Percentiles rank a stretch among this genome's conserved stretches.
phyloP scores from a whole-genome alignment of 1,284 basidiomycete species.

The Lentinus polychrous region DNA sequence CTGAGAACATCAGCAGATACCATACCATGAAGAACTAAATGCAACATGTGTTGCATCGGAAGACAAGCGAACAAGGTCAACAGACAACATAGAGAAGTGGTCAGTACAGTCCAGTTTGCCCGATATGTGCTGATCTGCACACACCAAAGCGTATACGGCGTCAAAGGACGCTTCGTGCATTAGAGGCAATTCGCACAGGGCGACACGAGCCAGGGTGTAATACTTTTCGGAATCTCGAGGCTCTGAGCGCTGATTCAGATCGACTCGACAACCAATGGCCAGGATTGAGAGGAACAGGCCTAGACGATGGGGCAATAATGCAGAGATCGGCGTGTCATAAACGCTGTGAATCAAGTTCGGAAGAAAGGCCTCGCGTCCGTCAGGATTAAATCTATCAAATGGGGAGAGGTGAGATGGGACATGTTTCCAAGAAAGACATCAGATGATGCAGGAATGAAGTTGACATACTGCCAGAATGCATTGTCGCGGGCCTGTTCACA shows the following conservation, averaged over 20 bases:
- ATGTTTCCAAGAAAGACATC: constrained; percentile 8
- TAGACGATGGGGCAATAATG: constrained; percentile 53
- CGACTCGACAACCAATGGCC: constrained; percentile 54
- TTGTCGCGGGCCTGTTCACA: constrained; percentile 56
- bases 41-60: constrained; percentile 9
- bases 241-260: constrained; percentile 47
- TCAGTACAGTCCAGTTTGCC: too few relatives aligned
- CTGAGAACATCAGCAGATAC: constrained; percentile 63
- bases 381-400: constrained; percentile 49
- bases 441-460: constrained; percentile 7
- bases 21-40: constrained; percentile 63
- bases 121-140: constrained; percentile 38
- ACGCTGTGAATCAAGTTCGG: constrained; percentile 60
- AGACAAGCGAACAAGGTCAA: constrained; percentile 26
- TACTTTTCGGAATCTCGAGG: constrained; percentile 51
- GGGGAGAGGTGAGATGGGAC: constrained; percentile 14
- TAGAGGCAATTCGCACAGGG: constrained; percentile 52
- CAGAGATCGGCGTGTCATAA: constrained; percentile 45
- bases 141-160: constrained; percentile 57
- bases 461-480: constrained; percentile 63
- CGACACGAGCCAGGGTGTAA: constrained; percentile 53
- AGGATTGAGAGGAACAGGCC: constrained; percentile 59
- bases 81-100: too few relatives aligned
- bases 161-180: constrained; percentile 61
- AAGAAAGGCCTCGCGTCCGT: constrained; percentile 58